phyloP scores from a whole-genome alignment of 805 yeast species.

The Debaryomyces castellii region DNA sequence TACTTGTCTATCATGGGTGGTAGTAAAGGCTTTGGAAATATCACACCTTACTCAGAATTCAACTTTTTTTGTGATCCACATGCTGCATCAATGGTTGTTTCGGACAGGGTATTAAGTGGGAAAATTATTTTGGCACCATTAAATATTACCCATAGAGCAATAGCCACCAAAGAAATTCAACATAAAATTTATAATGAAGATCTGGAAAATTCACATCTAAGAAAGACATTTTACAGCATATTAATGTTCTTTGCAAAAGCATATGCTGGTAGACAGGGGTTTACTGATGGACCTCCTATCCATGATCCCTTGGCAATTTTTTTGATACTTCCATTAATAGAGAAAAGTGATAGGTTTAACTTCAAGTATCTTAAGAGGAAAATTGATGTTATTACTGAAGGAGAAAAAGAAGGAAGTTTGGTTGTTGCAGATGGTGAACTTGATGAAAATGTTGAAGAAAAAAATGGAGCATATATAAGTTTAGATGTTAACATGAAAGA shows the following conservation, averaged over 20 bases:
- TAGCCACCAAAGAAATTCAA: slow-evolving; percentile 38
- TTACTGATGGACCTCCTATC: slow-evolving; percentile 62
- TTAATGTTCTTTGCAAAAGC: slow-evolving; percentile 18
- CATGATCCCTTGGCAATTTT: slow-evolving; percentile 79
- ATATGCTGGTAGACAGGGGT: slow-evolving; percentile 9
- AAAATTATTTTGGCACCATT: slow-evolving; percentile 62
- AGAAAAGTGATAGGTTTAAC: slow-evolving; percentile 12
- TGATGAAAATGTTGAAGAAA: slow-evolving; percentile 10
- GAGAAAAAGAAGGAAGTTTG: slow-evolving; percentile 31
- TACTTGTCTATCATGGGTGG: slow-evolving; percentile 80
- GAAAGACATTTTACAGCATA: slow-evolving; percentile 31
- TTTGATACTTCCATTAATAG: slow-evolving; percentile 50
- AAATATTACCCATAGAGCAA: slow-evolving; percentile 67
- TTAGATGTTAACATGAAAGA: slow-evolving; percentile 10
- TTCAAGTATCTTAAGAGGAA: slow-evolving; percentile 25
- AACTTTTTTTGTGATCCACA: slow-evolving; percentile 74
- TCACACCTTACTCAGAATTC: slow-evolving; percentile 64
- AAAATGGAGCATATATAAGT: slow-evolving; percentile 16
- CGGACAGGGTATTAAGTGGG: slow-evolving; percentile 43
- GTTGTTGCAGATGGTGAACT: slow-evolving; percentile 1
- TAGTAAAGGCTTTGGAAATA: slow-evolving; percentile 50
- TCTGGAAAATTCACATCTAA: slow-evolving; percentile 39
- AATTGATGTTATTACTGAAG: slow-evolving; percentile 24
- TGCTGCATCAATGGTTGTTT: slow-evolving; percentile 63
- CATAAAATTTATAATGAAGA: slow-evolving; percentile 28